A percentile compares a stretch with the other conserved stretches of the same genome.
These are phyloP conservation scores for Trichosporon inkin DNA, from an alignment of 1,284 basidiomycete genomes.

Conservation along the genomic window DNA sequence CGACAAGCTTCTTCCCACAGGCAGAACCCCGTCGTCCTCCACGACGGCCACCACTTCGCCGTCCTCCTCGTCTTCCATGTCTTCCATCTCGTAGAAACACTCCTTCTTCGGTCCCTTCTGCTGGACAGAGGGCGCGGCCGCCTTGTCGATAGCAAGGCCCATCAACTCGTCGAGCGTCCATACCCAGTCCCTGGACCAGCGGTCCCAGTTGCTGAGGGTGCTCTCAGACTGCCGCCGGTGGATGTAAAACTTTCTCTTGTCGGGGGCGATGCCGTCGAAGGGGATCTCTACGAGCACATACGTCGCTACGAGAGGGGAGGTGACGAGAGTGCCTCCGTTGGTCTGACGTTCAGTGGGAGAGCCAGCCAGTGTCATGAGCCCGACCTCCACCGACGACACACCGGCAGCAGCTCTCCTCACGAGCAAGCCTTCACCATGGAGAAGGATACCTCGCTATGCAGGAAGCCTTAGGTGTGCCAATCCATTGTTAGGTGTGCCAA, in stretches of 20 bases:
- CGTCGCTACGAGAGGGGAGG: background rate
- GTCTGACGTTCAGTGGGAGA: background rate
- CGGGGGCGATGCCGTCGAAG: background rate
- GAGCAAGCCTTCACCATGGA: too few species aligned
- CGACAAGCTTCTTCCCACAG: background rate
- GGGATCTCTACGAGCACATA: background rate
- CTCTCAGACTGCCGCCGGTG: background rate
- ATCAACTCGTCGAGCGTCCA: background rate
- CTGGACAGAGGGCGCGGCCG: too few species aligned
- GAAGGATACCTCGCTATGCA: too few species aligned
- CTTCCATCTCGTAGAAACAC: background rate
- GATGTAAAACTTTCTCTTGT: background rate
- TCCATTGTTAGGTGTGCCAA: too few species aligned
- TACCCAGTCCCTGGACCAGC: background rate
- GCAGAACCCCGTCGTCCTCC: background rate
- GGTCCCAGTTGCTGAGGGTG: slow-evolving; percentile 7
- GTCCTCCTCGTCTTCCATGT: background rate
- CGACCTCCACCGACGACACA: too few species aligned
- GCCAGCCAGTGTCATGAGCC: too few species aligned
- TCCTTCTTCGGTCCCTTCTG: background rate
- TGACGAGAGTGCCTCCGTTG: background rate
- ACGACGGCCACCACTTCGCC: background rate
- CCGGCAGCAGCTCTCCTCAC: too few species aligned
- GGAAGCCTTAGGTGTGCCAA: too few species aligned
- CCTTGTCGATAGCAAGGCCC: background rate